Percentiles rank a stretch among this genome's conserved stretches.
Conservation (phyloP, 1,139 yeast genomes). For the Suhomyces taliae region DNA sequence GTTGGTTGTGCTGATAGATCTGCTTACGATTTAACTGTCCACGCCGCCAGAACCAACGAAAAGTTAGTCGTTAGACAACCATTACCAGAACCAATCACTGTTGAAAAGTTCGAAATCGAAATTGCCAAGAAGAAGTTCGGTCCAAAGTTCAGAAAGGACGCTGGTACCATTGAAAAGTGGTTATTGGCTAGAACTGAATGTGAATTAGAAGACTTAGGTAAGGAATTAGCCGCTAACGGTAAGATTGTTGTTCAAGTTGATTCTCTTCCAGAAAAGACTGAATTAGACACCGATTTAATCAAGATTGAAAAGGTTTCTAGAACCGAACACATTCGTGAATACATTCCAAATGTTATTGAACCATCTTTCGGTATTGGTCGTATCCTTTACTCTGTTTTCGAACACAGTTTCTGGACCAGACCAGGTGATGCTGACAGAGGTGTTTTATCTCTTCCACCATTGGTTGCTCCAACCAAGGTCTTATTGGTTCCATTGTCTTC, state of each 20-base stretch:
- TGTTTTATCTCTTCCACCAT: constrained; percentile 89
- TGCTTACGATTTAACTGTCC: constrained; percentile 95
- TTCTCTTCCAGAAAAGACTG: constrained; percentile 61
- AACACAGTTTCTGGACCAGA: constrained; percentile 94
- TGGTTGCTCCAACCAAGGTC: constrained; percentile 97
- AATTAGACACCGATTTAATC: constrained; percentile 70
- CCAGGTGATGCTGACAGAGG: constrained; percentile 90
- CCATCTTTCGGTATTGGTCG: constrained; percentile 99
- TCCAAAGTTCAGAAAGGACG: constrained; percentile 95
- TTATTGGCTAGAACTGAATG: constrained; percentile 76
- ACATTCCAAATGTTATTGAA: constrained; percentile 95
- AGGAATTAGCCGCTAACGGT: constrained; percentile 63
- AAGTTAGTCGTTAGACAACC: constrained; percentile 92
- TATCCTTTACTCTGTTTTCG: constrained; percentile 87
- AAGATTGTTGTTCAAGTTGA: constrained; percentile 65
- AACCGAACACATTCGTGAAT: constrained; percentile 92
- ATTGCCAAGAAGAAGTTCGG: constrained; percentile 95
- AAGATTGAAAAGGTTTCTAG: constrained; percentile 75
- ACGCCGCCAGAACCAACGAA: constrained; percentile 91
- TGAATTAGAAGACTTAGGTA: constrained; percentile 75
- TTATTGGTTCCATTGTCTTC: constrained; percentile 91
- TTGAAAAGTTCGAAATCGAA: constrained; percentile 80
- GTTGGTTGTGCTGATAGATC: constrained; percentile 99
- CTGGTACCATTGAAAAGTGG: constrained; percentile 86
- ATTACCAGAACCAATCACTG: constrained; percentile 77